Evolutionary conservation across 768 basidiomycete species (phyloP), one percentile per base, ranked within the genome.

Genomic region (Asterophora lycoperdoides): DNA sequence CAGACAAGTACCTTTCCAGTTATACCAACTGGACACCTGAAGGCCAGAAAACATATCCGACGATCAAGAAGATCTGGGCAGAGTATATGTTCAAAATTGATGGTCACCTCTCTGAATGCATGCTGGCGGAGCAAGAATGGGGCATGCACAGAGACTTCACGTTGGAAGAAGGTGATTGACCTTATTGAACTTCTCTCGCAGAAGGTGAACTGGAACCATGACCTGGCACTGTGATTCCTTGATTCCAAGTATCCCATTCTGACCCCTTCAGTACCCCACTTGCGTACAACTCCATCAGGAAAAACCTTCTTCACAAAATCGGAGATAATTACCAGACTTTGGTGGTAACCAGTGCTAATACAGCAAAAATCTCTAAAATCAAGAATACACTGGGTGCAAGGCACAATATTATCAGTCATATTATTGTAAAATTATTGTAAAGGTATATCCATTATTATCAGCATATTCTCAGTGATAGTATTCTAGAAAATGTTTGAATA

Each of bases 21-120:
- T 68, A 68, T 34, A 14, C 28, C 5, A 61, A 57, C 30, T 53
- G 47, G 52, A 48, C 20, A 33, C 52, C 52, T n/a, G 30, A n/a
- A 13, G 37, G 33, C 35, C 44, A 40, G 39, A 36, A 30, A 26
- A 37, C 44, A 15, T 40, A 56, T 35, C n/a, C 30, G 10, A 26
- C 45, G 0, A 47, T 68, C 35, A 32, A 48, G 11, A 52, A 67
- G 32, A 52, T 66, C 19, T 70, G 66, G 64, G 51, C 47, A 14
- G 67, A 68, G 36, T 56, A 60, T 32, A 35, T 51, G 0, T 40
- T 56, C 34, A 64, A 67, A 7, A 15, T 68, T 17, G 56, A 65
- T 34, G 64, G 64, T 0, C 32, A 45, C n/a, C 51, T 68, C 2
- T 61, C 59, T 1, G 51, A 28, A 30, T 5, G 64, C 64, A 4